Percentiles rank a stretch among this genome's conserved stretches.
Evolutionary conservation across 2,329 filamentous ascomycete genomes (phyloP).

Genomic region (Metarhizium guizhouense): DNA sequence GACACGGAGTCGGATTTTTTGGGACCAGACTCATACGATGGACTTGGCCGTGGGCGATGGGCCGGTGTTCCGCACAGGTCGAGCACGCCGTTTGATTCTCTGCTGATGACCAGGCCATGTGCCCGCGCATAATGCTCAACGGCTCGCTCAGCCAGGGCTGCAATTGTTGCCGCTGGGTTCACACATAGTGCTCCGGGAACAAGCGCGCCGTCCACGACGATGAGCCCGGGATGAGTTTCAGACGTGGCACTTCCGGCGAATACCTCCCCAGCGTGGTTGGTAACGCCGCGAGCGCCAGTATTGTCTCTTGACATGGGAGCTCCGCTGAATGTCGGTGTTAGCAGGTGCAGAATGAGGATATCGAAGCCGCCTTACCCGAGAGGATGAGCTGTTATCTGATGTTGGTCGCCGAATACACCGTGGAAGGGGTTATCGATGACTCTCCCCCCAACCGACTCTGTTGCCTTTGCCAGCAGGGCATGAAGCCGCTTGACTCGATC

Average conservation of each 20-base stretch:
- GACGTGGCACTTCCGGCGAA: conserved; percentile 39
- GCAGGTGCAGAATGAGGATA: not conserved
- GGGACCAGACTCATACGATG: not conserved
- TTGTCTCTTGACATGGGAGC: conserved; percentile 53
- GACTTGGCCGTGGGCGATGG: conserved; percentile 15
- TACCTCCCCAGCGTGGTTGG: conserved; percentile 52
- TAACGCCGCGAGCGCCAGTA: conserved; percentile 46
- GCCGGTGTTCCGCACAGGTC: conserved; percentile 46
- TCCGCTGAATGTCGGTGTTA: conserved; percentile 28
- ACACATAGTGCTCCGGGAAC: conserved; percentile 55
- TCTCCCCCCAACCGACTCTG: conserved; percentile 49
- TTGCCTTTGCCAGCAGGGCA: conserved; percentile 41
- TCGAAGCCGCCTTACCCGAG: conserved; percentile 31
- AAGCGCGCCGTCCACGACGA: conserved; percentile 52
- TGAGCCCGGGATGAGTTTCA: conserved; percentile 47
- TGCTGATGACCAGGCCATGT: conserved; percentile 33
- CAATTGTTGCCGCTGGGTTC: conserved; percentile 62
- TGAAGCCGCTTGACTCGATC: conserved; percentile 46
- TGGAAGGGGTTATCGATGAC: conserved; percentile 51
- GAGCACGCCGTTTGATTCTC: conserved; percentile 36
- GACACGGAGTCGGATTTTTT: not conserved
- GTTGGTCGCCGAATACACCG: conserved; percentile 43
- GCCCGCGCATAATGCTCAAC: conserved; percentile 40
- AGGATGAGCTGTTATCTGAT: conserved; percentile 54
- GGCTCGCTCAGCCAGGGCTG: conserved; percentile 57